phyloP scores from a whole-genome alignment of 768 basidiomycete genomes.

The Chlorophyllum brunneum region DNA sequence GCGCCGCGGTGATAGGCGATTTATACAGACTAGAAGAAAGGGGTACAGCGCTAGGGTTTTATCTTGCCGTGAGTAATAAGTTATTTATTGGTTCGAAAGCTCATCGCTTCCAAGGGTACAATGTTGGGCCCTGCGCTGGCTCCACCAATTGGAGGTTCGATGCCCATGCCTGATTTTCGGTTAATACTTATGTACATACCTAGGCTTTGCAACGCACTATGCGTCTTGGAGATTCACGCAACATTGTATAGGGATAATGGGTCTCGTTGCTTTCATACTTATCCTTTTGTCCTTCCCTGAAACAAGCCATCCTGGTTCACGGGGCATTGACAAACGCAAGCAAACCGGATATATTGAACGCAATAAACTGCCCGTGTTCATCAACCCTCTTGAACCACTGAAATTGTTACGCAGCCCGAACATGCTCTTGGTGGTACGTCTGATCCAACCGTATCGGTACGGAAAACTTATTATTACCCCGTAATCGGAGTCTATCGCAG shows the following conservation, averaged over 20 bases:
- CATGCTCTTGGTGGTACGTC: constrained; percentile 43
- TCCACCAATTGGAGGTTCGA: constrained; percentile 49
- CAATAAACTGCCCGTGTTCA: constrained; percentile 28
- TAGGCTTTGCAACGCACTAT: constrained; percentile 11
- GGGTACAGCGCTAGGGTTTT: constrained; percentile 51
- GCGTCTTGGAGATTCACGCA: constrained; percentile 60
- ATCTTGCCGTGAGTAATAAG: constrained; percentile 35
- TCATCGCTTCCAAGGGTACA: background rate
- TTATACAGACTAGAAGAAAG: constrained; percentile 59
- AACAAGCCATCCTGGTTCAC: constrained; percentile 57
- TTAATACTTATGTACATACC: background rate
- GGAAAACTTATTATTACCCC: constrained; percentile 7
- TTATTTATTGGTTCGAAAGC: background rate
- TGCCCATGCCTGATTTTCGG: background rate
- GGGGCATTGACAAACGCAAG: constrained; percentile 47
- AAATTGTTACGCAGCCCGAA: constrained; percentile 51
- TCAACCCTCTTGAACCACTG: constrained; percentile 53
- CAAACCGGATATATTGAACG: constrained; percentile 14
- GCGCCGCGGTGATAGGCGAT: constrained; percentile 54
- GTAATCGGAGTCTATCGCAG: constrained; percentile 16
- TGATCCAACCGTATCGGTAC: background rate
- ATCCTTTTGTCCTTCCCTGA: constrained; percentile 54
- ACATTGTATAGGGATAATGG: constrained; percentile 28
- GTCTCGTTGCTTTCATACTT: constrained; percentile 34
- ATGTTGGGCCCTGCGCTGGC: constrained; percentile 31